phyloP scores from a whole-genome alignment of 768 basidiomycete species.

The Dendrothele bispora region DNA sequence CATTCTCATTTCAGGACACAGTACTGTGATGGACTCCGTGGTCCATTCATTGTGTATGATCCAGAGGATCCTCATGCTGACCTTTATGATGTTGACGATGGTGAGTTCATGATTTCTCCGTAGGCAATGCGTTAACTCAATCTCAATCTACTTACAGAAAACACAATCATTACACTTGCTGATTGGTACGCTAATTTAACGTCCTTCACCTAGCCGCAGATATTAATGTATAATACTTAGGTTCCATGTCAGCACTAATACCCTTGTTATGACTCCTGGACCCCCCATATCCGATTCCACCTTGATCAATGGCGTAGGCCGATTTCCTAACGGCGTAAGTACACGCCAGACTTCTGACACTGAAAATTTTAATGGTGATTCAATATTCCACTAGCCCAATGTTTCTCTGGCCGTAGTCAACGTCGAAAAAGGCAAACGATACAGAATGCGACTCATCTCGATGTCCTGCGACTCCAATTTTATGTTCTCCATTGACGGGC shows the following conservation, averaged over 20 bases:
- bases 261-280: slow-evolving; percentile 13
- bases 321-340: slow-evolving; percentile 21
- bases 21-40: slow-evolving; percentile 41
- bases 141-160: slow-evolving; percentile 8
- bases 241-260: slow-evolving; percentile 4
- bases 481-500: slow-evolving; percentile 41
- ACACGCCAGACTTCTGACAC: background rate
- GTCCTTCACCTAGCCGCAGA: background rate
- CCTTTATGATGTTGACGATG: slow-evolving; percentile 26
- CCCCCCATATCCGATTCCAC: slow-evolving; percentile 11
- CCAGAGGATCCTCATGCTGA: slow-evolving; percentile 5
- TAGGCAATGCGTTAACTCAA: background rate
- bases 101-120: slow-evolving; percentile 19
- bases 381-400: slow-evolving; percentile 7
- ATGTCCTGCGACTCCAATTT: slow-evolving; percentile 27
- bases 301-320: slow-evolving; percentile 32
- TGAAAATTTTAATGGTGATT: too few species aligned
- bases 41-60: slow-evolving; percentile 40
- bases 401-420: slow-evolving; percentile 26
- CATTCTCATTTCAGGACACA: slow-evolving; percentile 18
- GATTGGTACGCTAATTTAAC: slow-evolving; percentile 27
- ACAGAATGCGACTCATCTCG: slow-evolving; percentile 28
- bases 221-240: background rate
- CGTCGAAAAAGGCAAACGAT: slow-evolving; percentile 29
- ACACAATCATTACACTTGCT: slow-evolving; percentile 26